Conservation (phyloP, 2,329 filamentous ascomycete species). For the Nemania diffusa region DNA sequence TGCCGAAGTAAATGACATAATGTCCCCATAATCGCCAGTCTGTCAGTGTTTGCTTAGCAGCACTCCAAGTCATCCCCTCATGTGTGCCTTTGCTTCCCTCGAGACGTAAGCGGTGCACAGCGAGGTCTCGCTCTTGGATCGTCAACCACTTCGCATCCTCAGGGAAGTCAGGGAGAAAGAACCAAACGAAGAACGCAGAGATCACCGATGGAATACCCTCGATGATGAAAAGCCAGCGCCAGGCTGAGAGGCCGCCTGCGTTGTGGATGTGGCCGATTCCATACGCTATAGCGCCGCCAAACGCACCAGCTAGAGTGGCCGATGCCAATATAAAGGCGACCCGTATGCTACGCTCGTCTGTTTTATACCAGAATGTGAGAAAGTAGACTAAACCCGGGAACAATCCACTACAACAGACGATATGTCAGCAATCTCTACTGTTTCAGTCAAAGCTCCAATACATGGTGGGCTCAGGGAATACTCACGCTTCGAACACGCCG, state of each 20-base stretch:
- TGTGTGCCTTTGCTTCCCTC: conserved; percentile 67
- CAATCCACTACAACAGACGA: conserved; percentile 57
- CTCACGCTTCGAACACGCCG: conserved; percentile 71
- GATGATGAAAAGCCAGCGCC: conserved; percentile 74
- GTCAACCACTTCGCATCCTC: conserved; percentile 72
- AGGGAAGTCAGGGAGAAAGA: conserved; percentile 73
- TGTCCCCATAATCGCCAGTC: conserved; percentile 75
- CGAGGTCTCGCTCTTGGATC: conserved; percentile 65
- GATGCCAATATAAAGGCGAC: conserved; percentile 76
- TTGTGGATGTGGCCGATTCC: conserved; percentile 78
- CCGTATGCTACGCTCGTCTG: conserved; percentile 75
- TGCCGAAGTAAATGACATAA: conserved; percentile 63
- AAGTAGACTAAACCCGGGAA: conserved; percentile 75
- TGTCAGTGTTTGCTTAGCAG: conserved; percentile 75
- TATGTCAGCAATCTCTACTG: conserved; percentile 58
- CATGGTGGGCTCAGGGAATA: not conserved
- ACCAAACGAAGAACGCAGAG: conserved; percentile 67
- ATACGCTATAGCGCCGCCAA: conserved; percentile 77
- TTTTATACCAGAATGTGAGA: conserved; percentile 78
- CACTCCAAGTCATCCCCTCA: conserved; percentile 70
- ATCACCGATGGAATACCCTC: conserved; percentile 58
- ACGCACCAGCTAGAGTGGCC: conserved; percentile 76
- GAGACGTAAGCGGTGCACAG: conserved; percentile 54
- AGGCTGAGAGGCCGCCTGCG: conserved; percentile 68
- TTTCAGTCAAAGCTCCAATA: not conserved